Conservation (phyloP, 1,284 basidiomycete genomes). For the Crucibulum parvulum region DNA sequence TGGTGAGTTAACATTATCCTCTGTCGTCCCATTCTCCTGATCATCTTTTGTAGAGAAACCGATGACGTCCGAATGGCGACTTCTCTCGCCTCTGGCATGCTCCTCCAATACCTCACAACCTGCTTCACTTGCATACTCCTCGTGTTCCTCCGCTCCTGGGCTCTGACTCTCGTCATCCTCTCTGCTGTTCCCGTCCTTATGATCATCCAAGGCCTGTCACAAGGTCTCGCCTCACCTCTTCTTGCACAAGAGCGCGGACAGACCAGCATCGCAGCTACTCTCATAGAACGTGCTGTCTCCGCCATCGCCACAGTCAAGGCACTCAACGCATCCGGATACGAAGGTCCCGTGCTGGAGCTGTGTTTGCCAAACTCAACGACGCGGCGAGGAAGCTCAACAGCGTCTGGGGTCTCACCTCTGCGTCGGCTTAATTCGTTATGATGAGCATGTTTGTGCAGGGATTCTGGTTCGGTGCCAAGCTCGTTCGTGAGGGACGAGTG, state of each 20-base stretch:
- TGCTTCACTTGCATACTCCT: constrained; percentile 82
- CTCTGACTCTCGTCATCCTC: constrained; percentile 89
- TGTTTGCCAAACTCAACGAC: constrained; percentile 54
- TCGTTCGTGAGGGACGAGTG: constrained; percentile 79
- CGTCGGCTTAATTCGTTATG: constrained; percentile 78
- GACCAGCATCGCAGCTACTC: constrained; percentile 76
- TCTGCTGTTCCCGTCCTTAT: constrained; percentile 88
- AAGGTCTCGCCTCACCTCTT: constrained; percentile 71
- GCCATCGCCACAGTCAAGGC: constrained; percentile 95
- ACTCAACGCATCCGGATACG: constrained; percentile 84
- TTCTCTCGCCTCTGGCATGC: constrained; percentile 78
- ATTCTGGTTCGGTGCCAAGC: constrained; percentile 94
- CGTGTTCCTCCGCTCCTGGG: constrained; percentile 82
- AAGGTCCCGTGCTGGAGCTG: constrained; percentile 56
- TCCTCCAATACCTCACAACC: constrained; percentile 85
- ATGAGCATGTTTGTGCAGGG: constrained; percentile 96
- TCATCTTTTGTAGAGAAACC: constrained; percentile 73
- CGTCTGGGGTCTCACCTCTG: constrained; percentile 82
- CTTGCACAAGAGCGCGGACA: constrained; percentile 73
- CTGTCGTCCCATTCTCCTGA: constrained; percentile 1
- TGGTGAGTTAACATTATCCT: constrained; percentile 62
- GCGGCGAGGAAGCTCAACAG: constrained; percentile 64
- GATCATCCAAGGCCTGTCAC: constrained; percentile 78
- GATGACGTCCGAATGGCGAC: constrained; percentile 92
- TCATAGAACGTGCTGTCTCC: constrained; percentile 80